These are phyloP conservation scores for Adansonia digitata DNA, from an alignment of 345 rosid species.

Conservation along the genomic window DNA sequence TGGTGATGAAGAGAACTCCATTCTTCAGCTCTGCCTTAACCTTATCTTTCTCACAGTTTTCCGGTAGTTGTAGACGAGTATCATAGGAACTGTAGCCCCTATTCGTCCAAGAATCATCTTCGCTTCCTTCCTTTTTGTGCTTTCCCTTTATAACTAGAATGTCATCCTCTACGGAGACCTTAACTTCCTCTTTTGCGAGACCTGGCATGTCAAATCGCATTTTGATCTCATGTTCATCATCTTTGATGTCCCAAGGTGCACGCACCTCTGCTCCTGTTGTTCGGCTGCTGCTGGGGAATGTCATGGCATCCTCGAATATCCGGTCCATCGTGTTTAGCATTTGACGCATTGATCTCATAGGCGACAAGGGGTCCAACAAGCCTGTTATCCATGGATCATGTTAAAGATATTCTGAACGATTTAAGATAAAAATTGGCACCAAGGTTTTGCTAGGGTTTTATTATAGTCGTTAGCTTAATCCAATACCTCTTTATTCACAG, in stretches of 20 bases:
- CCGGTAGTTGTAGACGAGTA: conserved; percentile 57
- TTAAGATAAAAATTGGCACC: not conserved
- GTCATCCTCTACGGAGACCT: conserved; percentile 61
- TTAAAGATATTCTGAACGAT: not conserved
- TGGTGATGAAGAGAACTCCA: conserved; percentile 58
- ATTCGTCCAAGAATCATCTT: conserved; percentile 39
- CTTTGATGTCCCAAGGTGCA: conserved; percentile 80
- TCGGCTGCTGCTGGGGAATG: conserved; percentile 30
- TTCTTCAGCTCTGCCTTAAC: conserved; percentile 66
- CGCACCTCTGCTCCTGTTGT: conserved; percentile 35
- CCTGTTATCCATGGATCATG: conserved; percentile 27
- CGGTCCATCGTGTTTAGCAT: conserved; percentile 80
- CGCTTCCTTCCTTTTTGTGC: conserved; percentile 47
- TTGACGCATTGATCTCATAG: conserved; percentile 75
- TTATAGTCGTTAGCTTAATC: no score
- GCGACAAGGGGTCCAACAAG: conserved; percentile 55
- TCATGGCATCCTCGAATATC: conserved; percentile 50
- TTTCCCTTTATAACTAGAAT: conserved; percentile 61
- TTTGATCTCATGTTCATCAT: conserved; percentile 65
- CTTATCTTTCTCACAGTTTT: conserved; percentile 51
- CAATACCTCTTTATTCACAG: no score
- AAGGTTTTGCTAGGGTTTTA: no score
- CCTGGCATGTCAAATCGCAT: conserved; percentile 93
- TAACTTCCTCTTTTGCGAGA: conserved; percentile 66
- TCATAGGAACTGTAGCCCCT: conserved; percentile 42